Evolutionary conservation across 305 asterid species (phyloP).

Genomic region (Solanum hybrid): DNA sequence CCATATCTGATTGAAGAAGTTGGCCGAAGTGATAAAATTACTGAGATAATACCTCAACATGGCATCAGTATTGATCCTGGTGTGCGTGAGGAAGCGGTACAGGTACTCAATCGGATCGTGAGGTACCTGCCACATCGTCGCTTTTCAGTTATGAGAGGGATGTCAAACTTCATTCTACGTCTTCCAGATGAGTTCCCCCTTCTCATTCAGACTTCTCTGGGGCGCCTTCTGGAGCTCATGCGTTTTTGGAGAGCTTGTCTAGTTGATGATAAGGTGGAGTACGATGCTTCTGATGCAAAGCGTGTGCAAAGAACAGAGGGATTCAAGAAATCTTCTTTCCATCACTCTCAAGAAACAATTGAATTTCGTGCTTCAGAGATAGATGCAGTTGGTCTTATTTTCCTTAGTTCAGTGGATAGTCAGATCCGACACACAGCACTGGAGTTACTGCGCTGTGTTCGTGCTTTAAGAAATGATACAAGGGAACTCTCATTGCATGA

Average conservation of each 20-base stretch:
- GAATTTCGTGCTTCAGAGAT: slow-evolving; percentile 93
- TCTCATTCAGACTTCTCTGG: slow-evolving; percentile 94
- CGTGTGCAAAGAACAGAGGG: slow-evolving; percentile 82
- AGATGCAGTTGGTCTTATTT: slow-evolving; percentile 98
- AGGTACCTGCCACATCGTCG: slow-evolving; percentile 96
- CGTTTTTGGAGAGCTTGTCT: slow-evolving; percentile 97
- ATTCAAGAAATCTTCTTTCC: slow-evolving; percentile 82
- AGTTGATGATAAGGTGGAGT: slow-evolving; percentile 57
- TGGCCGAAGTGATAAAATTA: slow-evolving; percentile 91
- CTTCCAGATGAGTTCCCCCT: slow-evolving; percentile 99
- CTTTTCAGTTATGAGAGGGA: slow-evolving; percentile 97
- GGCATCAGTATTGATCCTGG: slow-evolving; percentile 99
- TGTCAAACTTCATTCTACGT: slow-evolving; percentile 79
- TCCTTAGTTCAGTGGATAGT: slow-evolving; percentile 95
- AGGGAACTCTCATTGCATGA: slow-evolving; percentile 58
- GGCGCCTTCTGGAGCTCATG: slow-evolving; percentile 97
- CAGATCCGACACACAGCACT: slow-evolving; percentile 98
- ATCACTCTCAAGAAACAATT: slow-evolving; percentile 67
- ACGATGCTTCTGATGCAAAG: slow-evolving; percentile 51
- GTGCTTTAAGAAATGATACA: slow-evolving; percentile 82
- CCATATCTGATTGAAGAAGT: slow-evolving; percentile 99
- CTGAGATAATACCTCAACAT: slow-evolving; percentile 98
- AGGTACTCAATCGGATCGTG: slow-evolving; percentile 89
- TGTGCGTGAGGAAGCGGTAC: slow-evolving; percentile 98
- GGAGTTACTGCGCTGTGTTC: slow-evolving; percentile 93